Evolutionary conservation across 1,284 basidiomycete genomes (phyloP).

Genomic region (Grifola frondosa): DNA sequence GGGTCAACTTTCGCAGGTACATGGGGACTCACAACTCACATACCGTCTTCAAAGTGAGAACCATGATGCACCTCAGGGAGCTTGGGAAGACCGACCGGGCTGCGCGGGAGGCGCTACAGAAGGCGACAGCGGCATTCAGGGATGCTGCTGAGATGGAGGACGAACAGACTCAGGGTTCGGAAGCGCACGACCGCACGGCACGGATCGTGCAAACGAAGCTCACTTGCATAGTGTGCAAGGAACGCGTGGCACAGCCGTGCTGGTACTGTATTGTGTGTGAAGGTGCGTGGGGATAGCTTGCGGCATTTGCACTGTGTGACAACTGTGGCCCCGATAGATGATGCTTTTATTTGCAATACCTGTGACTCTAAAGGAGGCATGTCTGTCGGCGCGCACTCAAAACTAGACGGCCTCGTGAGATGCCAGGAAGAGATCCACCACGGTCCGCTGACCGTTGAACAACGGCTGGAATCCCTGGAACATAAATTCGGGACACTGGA

Average conservation of each 20-base stretch:
- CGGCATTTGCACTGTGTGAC: not conserved
- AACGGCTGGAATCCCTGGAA: not conserved
- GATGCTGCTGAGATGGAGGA: not conserved
- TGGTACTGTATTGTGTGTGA: constrained; percentile 1
- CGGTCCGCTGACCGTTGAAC: not conserved
- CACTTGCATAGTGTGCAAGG: not conserved
- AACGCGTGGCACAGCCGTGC: constrained; percentile 1
- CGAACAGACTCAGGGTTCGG: not conserved
- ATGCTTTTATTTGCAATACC: not conserved
- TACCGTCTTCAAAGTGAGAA: constrained; percentile 1
- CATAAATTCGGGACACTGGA: not conserved
- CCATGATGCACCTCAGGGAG: not conserved
- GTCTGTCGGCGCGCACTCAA: not conserved
- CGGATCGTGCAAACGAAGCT: not conserved
- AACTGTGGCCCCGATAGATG: not conserved
- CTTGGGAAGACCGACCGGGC: not conserved
- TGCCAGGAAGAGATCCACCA: not conserved
- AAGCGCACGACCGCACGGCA: not conserved
- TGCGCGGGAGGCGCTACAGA: not conserved
- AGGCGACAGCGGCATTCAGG: not conserved
- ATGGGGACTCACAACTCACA: too few relatives aligned
- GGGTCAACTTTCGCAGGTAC: too few relatives aligned
- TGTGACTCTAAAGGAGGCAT: constrained; percentile 1
- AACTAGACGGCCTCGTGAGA: not conserved
- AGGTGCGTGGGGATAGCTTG: not conserved